Percentiles rank a stretch among this genome's conserved stretches.
Conservation (phyloP, 2,329 filamentous ascomycete genomes). For the Cladosporium colombiae region DNA sequence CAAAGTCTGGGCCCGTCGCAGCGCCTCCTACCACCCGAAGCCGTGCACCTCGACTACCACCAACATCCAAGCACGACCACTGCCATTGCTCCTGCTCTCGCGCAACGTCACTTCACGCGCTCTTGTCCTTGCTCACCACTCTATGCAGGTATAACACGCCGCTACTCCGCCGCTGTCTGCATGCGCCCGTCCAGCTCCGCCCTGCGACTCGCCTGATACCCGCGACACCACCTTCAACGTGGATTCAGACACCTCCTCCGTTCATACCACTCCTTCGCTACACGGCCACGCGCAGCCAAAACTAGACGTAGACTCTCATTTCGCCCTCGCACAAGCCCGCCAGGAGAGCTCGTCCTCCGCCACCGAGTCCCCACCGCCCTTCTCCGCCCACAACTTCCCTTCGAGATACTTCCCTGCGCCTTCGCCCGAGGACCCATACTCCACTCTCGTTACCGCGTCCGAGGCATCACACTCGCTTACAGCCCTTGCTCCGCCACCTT, state of each 20-base stretch:
- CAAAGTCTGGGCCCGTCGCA: neutral
- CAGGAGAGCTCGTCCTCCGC: conserved; percentile 33
- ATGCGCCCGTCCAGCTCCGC: conserved; percentile 6
- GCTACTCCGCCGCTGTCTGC: neutral
- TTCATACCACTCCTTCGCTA: conserved; percentile 37
- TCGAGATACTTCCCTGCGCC: conserved; percentile 60
- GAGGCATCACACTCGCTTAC: conserved; percentile 44
- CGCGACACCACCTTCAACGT: conserved; percentile 26
- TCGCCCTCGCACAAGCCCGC: conserved; percentile 26
- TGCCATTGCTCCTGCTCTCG: neutral
- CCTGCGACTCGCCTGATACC: conserved; percentile 8
- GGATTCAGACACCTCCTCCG: conserved; percentile 38
- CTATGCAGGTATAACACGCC: conserved; percentile 1
- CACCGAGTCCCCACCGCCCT: conserved; percentile 62
- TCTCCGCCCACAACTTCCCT: conserved; percentile 64
- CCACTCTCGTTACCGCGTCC: conserved; percentile 41
- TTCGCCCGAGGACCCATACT: conserved; percentile 50
- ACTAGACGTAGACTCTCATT: conserved; percentile 35
- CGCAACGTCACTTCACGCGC: neutral
- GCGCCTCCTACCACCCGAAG: neutral
- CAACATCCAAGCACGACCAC: neutral
- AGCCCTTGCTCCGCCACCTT: conserved; percentile 45
- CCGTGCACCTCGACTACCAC: conserved; percentile 2
- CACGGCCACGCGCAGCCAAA: conserved; percentile 31
- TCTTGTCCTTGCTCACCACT: neutral